Conservation (phyloP, 345 rosid species). For the Citrus unshiu region DNA sequence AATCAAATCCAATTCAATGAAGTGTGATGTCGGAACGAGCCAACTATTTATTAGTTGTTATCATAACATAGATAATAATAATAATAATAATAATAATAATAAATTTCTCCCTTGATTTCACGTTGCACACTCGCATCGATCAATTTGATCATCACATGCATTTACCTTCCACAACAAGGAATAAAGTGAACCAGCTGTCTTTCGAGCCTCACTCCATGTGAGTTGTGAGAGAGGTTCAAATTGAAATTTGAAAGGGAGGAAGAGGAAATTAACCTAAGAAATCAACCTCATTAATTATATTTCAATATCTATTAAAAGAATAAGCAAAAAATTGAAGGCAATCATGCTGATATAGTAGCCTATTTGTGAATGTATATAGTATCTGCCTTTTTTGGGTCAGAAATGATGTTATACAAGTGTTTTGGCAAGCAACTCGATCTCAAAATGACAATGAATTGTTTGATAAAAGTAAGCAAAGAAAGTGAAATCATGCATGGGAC, state of each 20-base stretch:
- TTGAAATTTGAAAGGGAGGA: no score
- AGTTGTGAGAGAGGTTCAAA: neutral
- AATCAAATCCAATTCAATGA: no score
- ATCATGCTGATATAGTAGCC: conserved; percentile 8
- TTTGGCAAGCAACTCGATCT: neutral
- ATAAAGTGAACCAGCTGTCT: neutral
- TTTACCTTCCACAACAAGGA: neutral
- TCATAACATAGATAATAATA: no score
- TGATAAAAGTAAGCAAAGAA: neutral
- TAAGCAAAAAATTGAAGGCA: neutral
- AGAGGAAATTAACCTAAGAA: neutral
- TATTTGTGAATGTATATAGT: neutral
- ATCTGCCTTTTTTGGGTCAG: neutral
- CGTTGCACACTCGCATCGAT: neutral
- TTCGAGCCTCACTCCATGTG: neutral
- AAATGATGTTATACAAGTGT: neutral
- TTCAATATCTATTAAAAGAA: neutral
- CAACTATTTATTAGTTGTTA: no score
- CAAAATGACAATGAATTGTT: neutral
- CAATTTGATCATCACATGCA: neutral
- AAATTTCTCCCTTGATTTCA: no score
- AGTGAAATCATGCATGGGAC: neutral
- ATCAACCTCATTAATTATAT: no score
- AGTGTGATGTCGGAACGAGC: no score
- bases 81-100: no score